These are phyloP conservation scores for Lactarius hengduanensis DNA, from an alignment of 768 basidiomycete species.

Conservation along the genomic window DNA sequence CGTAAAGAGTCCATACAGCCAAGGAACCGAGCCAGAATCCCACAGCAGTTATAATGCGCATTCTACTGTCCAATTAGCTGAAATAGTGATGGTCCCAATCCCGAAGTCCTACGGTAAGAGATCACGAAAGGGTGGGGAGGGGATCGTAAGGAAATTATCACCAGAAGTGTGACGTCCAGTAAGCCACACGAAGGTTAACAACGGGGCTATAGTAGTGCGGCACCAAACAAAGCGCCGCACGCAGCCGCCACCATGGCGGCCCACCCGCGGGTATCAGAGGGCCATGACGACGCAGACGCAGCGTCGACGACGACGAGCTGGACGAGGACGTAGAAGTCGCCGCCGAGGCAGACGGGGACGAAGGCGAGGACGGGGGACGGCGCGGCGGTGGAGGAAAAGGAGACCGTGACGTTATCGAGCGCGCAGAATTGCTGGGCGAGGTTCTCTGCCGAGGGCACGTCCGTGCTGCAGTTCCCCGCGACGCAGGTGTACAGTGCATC, in stretches of 20 bases:
- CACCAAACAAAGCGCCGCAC: conserved; percentile 16
- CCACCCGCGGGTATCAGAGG: conserved; percentile 11
- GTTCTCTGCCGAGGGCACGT: conserved; percentile 41
- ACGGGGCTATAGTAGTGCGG: conserved; percentile 10
- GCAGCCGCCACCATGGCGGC: conserved; percentile 7
- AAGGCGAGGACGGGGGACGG: conserved; percentile 8
- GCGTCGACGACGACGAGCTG: not conserved
- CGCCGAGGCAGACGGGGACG: not conserved
- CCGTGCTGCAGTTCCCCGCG: conserved; percentile 37
- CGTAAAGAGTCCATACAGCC: conserved; percentile 6
- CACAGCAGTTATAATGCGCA: not conserved
- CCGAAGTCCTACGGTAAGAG: not conserved
- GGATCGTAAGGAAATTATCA: conserved; percentile 1
- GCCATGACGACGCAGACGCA: not conserved
- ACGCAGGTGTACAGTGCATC: conserved; percentile 41
- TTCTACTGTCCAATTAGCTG: conserved; percentile 8
- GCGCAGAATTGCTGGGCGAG: conserved; percentile 52
- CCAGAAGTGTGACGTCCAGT: not conserved
- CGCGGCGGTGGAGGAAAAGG: conserved; percentile 40
- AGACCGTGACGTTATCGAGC: conserved; percentile 38
- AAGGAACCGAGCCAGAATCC: not conserved
- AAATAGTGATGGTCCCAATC: not conserved
- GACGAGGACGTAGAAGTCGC: not conserved
- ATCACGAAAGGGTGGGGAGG: not conserved
- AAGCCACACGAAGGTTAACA: not conserved